A percentile compares a stretch with the other conserved stretches of the same genome.
Evolutionary conservation across 2,329 filamentous ascomycete species (phyloP).

Genomic region (Aspergillus novoparasiticus): DNA sequence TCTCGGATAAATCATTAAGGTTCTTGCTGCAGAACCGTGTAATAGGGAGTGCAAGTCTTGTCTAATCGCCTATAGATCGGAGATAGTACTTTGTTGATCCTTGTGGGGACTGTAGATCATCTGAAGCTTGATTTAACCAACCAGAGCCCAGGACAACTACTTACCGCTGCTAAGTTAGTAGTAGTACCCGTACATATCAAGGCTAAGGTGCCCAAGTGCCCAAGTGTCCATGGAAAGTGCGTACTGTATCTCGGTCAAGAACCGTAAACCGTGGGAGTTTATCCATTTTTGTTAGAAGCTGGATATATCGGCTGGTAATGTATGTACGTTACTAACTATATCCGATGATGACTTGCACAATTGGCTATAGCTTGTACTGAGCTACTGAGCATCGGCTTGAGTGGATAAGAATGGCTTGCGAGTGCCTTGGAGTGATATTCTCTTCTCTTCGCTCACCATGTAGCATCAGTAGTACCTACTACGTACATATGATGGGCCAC

Average conservation of each 20-base stretch:
- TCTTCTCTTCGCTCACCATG: not conserved
- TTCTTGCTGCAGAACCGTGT: not conserved
- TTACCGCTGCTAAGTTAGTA: not conserved
- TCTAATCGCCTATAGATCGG: not conserved
- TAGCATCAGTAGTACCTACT: not conserved
- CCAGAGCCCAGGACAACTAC: not conserved
- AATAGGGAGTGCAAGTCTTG: not conserved
- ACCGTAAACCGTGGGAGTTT: not conserved
- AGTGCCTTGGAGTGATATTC: not conserved
- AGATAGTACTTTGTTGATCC: not conserved
- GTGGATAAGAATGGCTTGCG: not conserved
- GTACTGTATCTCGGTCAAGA: not conserved
- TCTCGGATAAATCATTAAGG: not conserved
- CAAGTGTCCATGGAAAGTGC: not conserved
- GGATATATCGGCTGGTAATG: not conserved
- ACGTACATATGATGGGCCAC: not conserved
- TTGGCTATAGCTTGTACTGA: not conserved
- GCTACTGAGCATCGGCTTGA: not conserved
- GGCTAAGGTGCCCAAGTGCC: not conserved
- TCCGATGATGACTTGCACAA: not conserved
- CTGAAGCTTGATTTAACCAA: conserved; percentile 5
- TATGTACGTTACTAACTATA: not conserved
- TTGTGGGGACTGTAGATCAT: conserved; percentile 7
- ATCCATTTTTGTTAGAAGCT: not conserved
- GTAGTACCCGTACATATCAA: not conserved